Evolutionary conservation across 345 rosid genomes (phyloP).

Genomic region (Salix viminalis): DNA sequence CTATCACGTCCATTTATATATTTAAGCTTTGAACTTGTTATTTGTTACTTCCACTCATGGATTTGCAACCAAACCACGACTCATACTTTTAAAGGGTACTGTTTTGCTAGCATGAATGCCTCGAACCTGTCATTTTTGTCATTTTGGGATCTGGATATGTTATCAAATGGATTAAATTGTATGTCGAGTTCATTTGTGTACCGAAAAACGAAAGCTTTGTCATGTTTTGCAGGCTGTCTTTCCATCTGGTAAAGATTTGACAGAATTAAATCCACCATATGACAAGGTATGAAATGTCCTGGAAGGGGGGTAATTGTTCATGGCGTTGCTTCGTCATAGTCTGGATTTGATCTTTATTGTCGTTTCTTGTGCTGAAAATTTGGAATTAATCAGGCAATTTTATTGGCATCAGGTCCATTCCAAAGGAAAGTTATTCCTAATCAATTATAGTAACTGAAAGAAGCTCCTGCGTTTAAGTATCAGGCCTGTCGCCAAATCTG

Average conservation of each 20-base stretch:
- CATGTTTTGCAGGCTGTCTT: conserved; percentile 48
- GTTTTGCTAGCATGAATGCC: neutral
- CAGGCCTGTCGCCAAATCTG: neutral
- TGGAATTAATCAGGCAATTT: conserved; percentile 61
- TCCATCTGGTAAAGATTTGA: conserved; percentile 55
- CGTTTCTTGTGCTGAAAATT: conserved; percentile 65
- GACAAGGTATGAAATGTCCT: conserved; percentile 52
- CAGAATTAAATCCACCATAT: conserved; percentile 43
- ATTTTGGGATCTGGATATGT: neutral
- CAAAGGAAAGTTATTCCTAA: neutral
- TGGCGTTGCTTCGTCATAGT: conserved; percentile 46
- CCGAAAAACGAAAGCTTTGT: neutral
- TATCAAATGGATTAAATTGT: neutral
- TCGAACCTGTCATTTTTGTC: neutral
- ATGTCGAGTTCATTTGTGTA: neutral
- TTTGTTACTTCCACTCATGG: neutral
- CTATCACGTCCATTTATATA: neutral
- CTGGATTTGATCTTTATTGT: conserved; percentile 60
- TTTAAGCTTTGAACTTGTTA: neutral
- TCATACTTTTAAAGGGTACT: neutral
- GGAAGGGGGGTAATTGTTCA: conserved; percentile 55
- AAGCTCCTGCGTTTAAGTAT: neutral
- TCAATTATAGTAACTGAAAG: neutral
- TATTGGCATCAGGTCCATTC: neutral
- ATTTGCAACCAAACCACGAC: neutral